Conservation (phyloP, 495 filamentous ascomycete genomes). For the Xylaria longipes region DNA sequence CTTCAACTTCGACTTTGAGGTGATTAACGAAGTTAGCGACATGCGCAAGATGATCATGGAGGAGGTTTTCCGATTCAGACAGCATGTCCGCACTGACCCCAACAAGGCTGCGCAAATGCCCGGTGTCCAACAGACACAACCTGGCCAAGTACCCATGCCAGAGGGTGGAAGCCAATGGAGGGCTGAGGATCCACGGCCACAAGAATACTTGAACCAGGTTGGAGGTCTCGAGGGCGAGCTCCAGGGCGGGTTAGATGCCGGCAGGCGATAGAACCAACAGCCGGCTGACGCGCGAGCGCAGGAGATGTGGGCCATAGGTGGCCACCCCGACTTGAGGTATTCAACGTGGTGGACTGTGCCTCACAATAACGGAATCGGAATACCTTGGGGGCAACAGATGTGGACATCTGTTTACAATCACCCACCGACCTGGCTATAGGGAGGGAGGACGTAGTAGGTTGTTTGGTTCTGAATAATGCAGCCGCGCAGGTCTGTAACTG, state of each 20-base stretch:
- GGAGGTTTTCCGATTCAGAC: constrained; percentile 85
- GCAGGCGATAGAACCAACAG: constrained; percentile 37
- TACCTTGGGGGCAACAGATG: neutral
- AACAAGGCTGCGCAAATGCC: constrained; percentile 39
- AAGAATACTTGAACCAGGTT: constrained; percentile 68
- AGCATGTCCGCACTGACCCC: constrained; percentile 71
- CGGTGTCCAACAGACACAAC: constrained; percentile 38
- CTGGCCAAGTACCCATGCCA: constrained; percentile 71
- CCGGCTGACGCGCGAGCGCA: neutral
- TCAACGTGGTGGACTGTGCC: neutral
- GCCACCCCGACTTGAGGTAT: neutral
- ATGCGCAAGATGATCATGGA: constrained; percentile 98
- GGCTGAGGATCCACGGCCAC: constrained; percentile 85
- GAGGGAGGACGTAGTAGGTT: too few relatives aligned
- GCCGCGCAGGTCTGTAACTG: neutral
- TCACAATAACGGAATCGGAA: neutral
- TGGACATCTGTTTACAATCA: neutral
- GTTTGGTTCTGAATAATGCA: neutral
- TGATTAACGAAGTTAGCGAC: constrained; percentile 87
- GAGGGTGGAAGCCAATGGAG: constrained; percentile 72
- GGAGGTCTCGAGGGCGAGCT: constrained; percentile 84
- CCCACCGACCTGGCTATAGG: neutral
- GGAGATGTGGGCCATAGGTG: neutral
- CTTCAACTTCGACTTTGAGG: constrained; percentile 98
- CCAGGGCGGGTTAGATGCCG: constrained; percentile 77